Evolutionary conservation across 1,284 basidiomycete species (phyloP), one percentile per base, ranked within the genome.

Genomic region (Somion occarium): DNA sequence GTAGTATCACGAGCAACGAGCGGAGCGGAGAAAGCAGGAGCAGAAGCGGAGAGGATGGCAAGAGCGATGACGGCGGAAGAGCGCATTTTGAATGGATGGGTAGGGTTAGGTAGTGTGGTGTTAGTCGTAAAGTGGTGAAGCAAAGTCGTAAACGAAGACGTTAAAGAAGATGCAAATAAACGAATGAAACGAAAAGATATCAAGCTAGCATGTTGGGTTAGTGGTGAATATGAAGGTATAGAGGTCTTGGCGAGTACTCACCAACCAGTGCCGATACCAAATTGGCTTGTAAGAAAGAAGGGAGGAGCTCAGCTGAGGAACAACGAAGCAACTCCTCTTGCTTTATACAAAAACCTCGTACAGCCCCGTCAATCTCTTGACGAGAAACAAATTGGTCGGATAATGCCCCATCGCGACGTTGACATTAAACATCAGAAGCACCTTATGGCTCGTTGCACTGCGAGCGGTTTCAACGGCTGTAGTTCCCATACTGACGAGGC

Each of bases 191-290:
- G 54, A 38, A 38, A 50, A 20, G 54, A 47, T 50, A 27, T 24
- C 18, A 46, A 20, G 44, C 5, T 22, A 44, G 30, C 18, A 11
- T 37, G 46, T 22, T 22, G 22, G 20, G 19, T 12, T n/a, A 46
- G 42, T 39, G 26, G 12, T 25, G 3, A 27, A n/a, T 5, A 9
- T 30, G 26, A 22, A 18, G 23, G 7, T 20, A 15, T 30, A 23
- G 19, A 43, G 46, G 2, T 38, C 27, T 9, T n/a, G 11, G 18
- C 26, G 20, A 45, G 13, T 34, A 54, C 53, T 51, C 22, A 54
- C 53, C 53, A 54, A 54, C 53, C 53, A 50, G 53, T 54, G 46
- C 53, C 26, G 50, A 50, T 48, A 46, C 37, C 48, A 46, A 27
- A 20, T 30, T 18, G 42, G 20, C 42, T 43, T 23, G 42, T 9